Evolutionary conservation across 495 filamentous ascomycete genomes (phyloP), one percentile per base, ranked within the genome.

Genomic region (Penicillium pancosmium): DNA sequence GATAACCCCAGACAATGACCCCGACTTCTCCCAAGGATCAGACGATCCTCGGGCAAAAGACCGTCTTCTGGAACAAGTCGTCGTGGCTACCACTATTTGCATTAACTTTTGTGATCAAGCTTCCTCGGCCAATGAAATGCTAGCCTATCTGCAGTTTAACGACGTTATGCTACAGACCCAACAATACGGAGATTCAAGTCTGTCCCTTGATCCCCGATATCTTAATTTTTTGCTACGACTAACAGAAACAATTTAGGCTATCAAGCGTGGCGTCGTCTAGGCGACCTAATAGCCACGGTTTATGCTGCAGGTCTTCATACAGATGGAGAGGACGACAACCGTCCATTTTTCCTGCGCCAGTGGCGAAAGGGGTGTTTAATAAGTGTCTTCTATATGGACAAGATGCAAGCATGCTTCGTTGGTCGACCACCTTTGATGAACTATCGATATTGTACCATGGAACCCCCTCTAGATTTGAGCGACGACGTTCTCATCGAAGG

Each of bases 271-370:
- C 73, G 82, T 36, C 69, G 75, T 21, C 74, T 82, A 11, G 77
- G 81, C 33, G 80, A 85, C 46, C 57, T 84, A 1, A 62, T 81
- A 12, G 73, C 79, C 11, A 79, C 83, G 0, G 67, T 84, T n/a
- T 81, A 83, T 31, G 82, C 83, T 21, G 74, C 83, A 16, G 85
- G 85, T 13, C 69, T 87, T 2, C 86, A 88, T 62, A 78, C 82
- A 62, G 79, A 82, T 51, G 75, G 67, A 36, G 68, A 72, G 13
- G 68, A 72, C 5, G 55, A 73, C 23, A 70, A 75, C 19, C 79
- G 76, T 19, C 81, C 82, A 1, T 80, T 82, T 47, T 82, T 84
- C 57, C 74, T 84, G 9, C 73, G 66, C 9, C 78, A 84, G 55
- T 69, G 80, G 64, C 74, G 80, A 19, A 76, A 80, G 65, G 74